Evolutionary conservation across 768 basidiomycete genomes (phyloP), one percentile per base, ranked within the genome.

Genomic region (Tylopilus cervinicoccineus): DNA sequence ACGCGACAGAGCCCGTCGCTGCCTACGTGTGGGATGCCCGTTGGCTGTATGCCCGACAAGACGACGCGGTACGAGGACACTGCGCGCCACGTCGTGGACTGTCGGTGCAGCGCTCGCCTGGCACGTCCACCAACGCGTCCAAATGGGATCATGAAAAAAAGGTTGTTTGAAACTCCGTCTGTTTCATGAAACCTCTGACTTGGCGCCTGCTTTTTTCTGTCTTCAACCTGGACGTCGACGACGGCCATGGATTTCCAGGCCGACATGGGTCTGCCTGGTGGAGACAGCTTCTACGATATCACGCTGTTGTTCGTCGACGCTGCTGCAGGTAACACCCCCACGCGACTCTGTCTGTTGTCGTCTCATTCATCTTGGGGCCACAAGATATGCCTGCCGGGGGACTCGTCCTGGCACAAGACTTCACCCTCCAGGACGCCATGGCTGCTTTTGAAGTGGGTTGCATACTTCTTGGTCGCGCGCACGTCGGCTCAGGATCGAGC

Each of bases 41-140:
- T 94, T 0, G 94, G 94, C 62, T 95, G 94, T 26, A 97, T 95
- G 4, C 93, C 94, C 12, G 89, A 92, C 64, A 97, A 87, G 31
- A 94, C 72, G 40, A 83, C 73, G 13, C 79, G 65, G 17, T 37
- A 51, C 8, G 54, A 42, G 6, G 42, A 29, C 14, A 42, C 7
- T 34, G 32, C 10, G 29, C 24, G 40, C 41, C 39, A 46, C 7
- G 6, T 38, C 11, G 31, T 19, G 2, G 31, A 16, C 9, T 23
- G 42, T 29, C 32, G 27, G 11, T 31, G 50, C n/a, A 59, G 32
- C 36, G 36, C 43, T 44, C 37, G 44, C 19, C n/a, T 38, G 28
- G 36, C 44, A 40, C 24, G 34, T 41, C 28, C 13, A 26, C 47
- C 23, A n/a, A 54, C 48, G n/a, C 43, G 54, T 28, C 52, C 27